Evolutionary conservation across 768 basidiomycete species (phyloP).

Genomic region (Hortiboletus flavorubellus): DNA sequence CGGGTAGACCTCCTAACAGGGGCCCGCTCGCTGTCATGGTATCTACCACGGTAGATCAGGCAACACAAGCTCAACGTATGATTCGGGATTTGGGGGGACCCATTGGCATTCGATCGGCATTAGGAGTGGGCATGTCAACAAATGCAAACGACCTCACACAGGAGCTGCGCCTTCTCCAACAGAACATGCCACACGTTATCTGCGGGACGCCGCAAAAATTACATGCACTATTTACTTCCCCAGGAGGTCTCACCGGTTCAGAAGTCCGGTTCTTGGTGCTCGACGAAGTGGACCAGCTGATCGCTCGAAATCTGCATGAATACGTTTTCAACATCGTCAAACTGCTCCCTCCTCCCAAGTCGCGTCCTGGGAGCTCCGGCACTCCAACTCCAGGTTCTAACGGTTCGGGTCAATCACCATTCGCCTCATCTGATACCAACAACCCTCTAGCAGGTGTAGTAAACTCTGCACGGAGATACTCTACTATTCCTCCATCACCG

Average conservation of each 20-base stretch:
- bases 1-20: constrained; percentile 54
- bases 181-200: constrained; percentile 92
- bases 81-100: constrained; percentile 91
- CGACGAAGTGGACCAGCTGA: constrained; percentile 97
- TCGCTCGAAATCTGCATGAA: constrained; percentile 95
- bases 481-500: constrained; percentile 48
- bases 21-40: constrained; percentile 89
- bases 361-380: constrained; percentile 45
- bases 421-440: constrained; percentile 47
- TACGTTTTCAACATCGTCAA: constrained; percentile 93
- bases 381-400: constrained; percentile 34
- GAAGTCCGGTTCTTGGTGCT: constrained; percentile 93
- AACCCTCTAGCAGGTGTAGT: constrained; percentile 32
- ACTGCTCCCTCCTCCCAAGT: constrained; percentile 83
- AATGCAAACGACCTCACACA: constrained; percentile 59
- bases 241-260: constrained; percentile 72
- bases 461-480: constrained; percentile 54
- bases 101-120: constrained; percentile 86
- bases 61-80: constrained; percentile 95
- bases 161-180: constrained; percentile 79
- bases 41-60: constrained; percentile 98
- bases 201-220: constrained; percentile 97
- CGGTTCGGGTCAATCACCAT: constrained; percentile 37
- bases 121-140: constrained; percentile 79
- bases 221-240: constrained; percentile 81